Conservation (phyloP, 1,284 basidiomycete genomes). For the Apiotrichum siamense region DNA sequence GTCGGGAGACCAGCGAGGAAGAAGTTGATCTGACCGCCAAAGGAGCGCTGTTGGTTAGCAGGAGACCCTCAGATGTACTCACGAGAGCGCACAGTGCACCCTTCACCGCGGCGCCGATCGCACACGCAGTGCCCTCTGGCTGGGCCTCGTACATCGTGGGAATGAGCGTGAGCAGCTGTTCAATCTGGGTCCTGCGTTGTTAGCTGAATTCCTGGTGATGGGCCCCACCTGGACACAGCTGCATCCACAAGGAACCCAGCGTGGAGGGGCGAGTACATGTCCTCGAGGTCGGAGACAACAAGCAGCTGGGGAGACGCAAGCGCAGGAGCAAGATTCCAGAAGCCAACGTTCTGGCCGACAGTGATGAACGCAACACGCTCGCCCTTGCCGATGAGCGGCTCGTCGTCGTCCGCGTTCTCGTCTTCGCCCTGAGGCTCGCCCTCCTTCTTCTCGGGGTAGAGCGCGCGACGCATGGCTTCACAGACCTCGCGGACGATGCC, state of each 20-base stretch:
- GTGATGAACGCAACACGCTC: slow-evolving; percentile 70
- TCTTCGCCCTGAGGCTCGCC: no score
- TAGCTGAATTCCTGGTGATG: background rate
- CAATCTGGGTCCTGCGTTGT: slow-evolving; percentile 34
- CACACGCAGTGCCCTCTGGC: slow-evolving; percentile 52
- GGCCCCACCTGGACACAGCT: slow-evolving; percentile 58
- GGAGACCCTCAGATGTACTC: background rate
- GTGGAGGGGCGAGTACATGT: slow-evolving; percentile 78
- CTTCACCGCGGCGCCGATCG: slow-evolving; percentile 72
- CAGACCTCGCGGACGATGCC: slow-evolving; percentile 72
- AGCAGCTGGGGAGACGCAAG: slow-evolving; percentile 65
- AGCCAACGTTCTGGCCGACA: slow-evolving; percentile 77
- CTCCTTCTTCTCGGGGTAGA: slow-evolving; percentile 62
- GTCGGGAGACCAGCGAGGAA: slow-evolving; percentile 77
- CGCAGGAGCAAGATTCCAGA: slow-evolving; percentile 75
- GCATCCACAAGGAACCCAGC: slow-evolving; percentile 77
- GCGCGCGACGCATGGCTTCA: slow-evolving; percentile 57
- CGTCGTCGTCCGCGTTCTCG: slow-evolving; percentile 46
- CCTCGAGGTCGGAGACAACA: slow-evolving; percentile 80
- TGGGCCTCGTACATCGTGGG: slow-evolving; percentile 57
- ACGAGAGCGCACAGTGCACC: slow-evolving; percentile 63
- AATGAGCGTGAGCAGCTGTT: slow-evolving; percentile 55
- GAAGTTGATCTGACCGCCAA: slow-evolving; percentile 78
- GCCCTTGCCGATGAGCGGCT: slow-evolving; percentile 43
- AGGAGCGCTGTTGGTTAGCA: slow-evolving; percentile 51